Base-by-base conservation (phyloP, 176 grass and related monocot species). In the Raddia guianensis region DNA sequence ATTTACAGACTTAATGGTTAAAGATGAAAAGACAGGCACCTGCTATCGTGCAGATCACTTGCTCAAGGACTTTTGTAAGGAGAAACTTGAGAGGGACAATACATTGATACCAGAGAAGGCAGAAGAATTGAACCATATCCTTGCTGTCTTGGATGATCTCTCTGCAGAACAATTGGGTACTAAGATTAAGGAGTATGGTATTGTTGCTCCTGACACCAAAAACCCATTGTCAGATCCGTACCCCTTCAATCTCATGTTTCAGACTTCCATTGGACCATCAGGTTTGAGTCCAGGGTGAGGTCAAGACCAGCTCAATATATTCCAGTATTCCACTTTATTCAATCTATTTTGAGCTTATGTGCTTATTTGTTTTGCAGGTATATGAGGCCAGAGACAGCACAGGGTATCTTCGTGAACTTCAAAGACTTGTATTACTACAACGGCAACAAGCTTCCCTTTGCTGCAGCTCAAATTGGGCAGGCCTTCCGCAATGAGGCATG, bases 171-270 rank as follows among this genome's bases (percentile, higher is more conserved):
- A 92, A 65, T 75, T 94, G 64, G 91, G 94, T 52, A 80, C 75
- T 56, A 97, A 97, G 79, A 94, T 97, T 50, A 97, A 85, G 87
- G 94, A 97, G 62, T 97, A 94, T 80, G 87, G 73, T 9, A 97
- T 94, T 80, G 89, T 76, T 76, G 94, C 94, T 37, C 91, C 94
- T n/a, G 94, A 97, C 78, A 97, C 94, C 58, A 97, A 94, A 76
- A 97, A 97, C 64, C 58, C 58, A 20, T 75, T 97, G 33, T 94
- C 91, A 61, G 87, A 90, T 63, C 94, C 91, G 0, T 97, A 97
- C 63, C 94, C 94, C 16, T 97, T 97, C 78, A 97, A 97, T 90
- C 91, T 97, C 56, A 97, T 97, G 94, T 97, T 97, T 78, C 94
- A 97, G 83, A 97, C 94, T 34, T 97, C 89, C n/a, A 97, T 97